These are phyloP conservation scores for Skeletonema menzelii DNA, from an alignment of 108 stramenopile species.

Conservation along the genomic window DNA sequence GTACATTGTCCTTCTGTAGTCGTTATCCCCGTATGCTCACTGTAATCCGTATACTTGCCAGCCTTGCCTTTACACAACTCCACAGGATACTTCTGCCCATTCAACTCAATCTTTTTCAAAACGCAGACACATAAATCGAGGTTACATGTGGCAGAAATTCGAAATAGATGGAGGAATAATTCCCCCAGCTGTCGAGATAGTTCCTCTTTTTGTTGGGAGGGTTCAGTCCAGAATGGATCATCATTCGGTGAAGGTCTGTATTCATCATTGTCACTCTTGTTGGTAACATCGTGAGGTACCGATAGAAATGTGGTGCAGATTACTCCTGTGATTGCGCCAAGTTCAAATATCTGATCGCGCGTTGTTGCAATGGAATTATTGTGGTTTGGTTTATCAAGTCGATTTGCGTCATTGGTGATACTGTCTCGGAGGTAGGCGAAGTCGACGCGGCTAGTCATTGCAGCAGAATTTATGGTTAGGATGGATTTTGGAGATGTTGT, in stretches of 20 bases:
- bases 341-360: background rate
- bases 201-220: background rate
- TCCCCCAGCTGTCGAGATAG: conserved; percentile 6
- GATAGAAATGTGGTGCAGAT: background rate
- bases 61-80: conserved; percentile 79
- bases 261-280: background rate
- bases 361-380: background rate
- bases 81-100: conserved; percentile 83
- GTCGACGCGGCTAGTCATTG: background rate
- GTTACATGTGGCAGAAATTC: conserved; percentile 7
- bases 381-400: background rate
- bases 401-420: background rate
- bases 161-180: conserved; percentile 33
- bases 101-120: conserved; percentile 74
- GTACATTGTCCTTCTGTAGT: conserved; percentile 73
- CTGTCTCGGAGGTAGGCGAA: background rate
- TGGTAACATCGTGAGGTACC: background rate
- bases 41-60: conserved; percentile 84
- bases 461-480: background rate
- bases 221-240: background rate
- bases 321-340: background rate
- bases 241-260: background rate
- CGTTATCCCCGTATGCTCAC: conserved; percentile 77
- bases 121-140: conserved; percentile 50
- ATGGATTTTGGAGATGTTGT: background rate